Conservation (phyloP, 495 filamentous ascomycete genomes). For the Aspergillus ellipticus region DNA sequence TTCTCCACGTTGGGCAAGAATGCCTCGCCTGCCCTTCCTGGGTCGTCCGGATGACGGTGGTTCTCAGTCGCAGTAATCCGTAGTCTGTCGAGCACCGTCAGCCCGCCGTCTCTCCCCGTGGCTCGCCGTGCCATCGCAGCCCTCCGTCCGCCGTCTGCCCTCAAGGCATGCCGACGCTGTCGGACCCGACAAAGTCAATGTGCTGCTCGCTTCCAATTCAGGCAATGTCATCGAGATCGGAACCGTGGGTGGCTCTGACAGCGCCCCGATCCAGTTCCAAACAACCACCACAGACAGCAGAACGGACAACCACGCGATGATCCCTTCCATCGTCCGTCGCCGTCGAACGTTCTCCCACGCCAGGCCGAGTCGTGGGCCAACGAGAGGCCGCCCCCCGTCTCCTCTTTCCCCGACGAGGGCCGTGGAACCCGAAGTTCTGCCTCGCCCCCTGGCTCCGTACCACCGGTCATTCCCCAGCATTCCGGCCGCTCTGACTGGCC, state of each 20-base stretch:
- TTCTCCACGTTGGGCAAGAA: constrained; percentile 8
- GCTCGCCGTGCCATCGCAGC: neutral
- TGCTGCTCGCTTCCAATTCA: neutral
- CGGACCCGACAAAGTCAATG: neutral
- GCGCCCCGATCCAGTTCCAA: neutral
- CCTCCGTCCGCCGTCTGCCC: neutral
- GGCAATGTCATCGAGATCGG: neutral
- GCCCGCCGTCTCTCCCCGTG: too few species aligned
- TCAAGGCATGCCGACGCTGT: constrained; percentile 8
- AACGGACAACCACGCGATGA: too few species aligned
- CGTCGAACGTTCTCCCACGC: constrained; percentile 4
- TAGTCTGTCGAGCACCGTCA: too few species aligned
- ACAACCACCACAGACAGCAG: too few species aligned
- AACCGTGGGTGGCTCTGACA: constrained; percentile 6
- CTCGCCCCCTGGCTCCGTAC: constrained; percentile 4
- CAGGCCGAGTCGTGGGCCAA: constrained; percentile 9
- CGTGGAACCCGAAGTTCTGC: constrained; percentile 15
- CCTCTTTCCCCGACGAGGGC: constrained; percentile 5
- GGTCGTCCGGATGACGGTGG: neutral
- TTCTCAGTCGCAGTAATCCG: neutral
- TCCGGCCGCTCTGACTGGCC: constrained; percentile 8
- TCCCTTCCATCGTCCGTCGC: too few species aligned
- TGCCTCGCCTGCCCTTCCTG: neutral
- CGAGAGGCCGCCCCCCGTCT: constrained; percentile 1
- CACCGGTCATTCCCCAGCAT: constrained; percentile 9